phyloP scores from a whole-genome alignment of 2,329 filamentous ascomycete genomes.

The Chaetomium sp. region DNA sequence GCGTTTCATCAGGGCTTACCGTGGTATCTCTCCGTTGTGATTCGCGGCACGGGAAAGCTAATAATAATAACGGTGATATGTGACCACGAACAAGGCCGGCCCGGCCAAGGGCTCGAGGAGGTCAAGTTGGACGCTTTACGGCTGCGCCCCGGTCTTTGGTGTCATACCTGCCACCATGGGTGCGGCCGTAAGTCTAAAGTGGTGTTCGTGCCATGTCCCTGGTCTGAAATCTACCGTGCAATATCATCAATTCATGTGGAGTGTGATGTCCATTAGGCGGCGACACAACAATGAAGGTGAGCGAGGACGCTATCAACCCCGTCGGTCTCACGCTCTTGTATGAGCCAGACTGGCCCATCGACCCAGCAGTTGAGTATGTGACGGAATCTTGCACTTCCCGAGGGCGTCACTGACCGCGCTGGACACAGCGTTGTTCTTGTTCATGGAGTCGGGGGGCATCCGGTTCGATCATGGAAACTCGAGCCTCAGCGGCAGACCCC shows the following conservation, averaged over 20 bases:
- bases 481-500: slow-evolving; percentile 18
- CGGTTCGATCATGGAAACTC: slow-evolving; percentile 38
- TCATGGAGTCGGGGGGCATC: slow-evolving; percentile 40
- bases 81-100: background rate
- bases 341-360: slow-evolving; percentile 38
- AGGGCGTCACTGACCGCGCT: slow-evolving; percentile 7
- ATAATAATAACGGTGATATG: slow-evolving; percentile 17
- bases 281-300: slow-evolving; percentile 35
- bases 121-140: background rate
- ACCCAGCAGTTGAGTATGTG: slow-evolving; percentile 40
- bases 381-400: background rate
- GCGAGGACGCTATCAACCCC: slow-evolving; percentile 36
- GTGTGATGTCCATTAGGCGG: slow-evolving; percentile 19
- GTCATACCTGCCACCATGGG: slow-evolving; percentile 19
- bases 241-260: slow-evolving; percentile 10
- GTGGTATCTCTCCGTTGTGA: slow-evolving; percentile 2
- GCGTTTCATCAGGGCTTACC: slow-evolving; percentile 26
- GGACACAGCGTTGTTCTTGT: slow-evolving; percentile 39
- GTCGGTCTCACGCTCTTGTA: slow-evolving; percentile 41
- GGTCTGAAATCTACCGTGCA: slow-evolving; percentile 5
- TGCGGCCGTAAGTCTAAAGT: slow-evolving; percentile 26
- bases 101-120: background rate
- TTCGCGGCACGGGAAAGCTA: slow-evolving; percentile 23
- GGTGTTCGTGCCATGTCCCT: slow-evolving; percentile 15
- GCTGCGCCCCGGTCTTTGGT: slow-evolving; percentile 21